Evolutionary conservation across 2,329 filamentous ascomycete species (phyloP).

Genomic region (Aspergillus calidoustus): DNA sequence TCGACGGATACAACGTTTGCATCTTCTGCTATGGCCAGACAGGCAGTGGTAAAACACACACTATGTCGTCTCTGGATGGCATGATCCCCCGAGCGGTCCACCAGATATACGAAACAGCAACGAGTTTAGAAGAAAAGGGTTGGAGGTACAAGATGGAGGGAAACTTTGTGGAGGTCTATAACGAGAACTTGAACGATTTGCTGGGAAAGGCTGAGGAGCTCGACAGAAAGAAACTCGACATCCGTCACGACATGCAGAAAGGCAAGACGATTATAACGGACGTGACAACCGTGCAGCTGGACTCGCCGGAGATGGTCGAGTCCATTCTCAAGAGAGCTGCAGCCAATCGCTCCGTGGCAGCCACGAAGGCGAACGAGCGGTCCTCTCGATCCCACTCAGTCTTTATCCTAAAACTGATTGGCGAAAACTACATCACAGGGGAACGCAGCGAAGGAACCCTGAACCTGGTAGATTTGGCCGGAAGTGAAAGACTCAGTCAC

Average conservation of each 20-base stretch:
- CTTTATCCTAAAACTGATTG: conserved; percentile 78
- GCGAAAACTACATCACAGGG: conserved; percentile 72
- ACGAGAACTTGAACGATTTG: conserved; percentile 92
- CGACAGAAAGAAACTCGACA: conserved; percentile 83
- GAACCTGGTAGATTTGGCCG: conserved; percentile 93
- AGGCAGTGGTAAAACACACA: conserved; percentile 93
- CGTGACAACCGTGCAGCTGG: conserved; percentile 74
- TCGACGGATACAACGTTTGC: conserved; percentile 98
- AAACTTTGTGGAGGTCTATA: conserved; percentile 96
- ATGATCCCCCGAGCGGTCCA: conserved; percentile 94
- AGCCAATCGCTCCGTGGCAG: conserved; percentile 87
- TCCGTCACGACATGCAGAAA: conserved; percentile 80
- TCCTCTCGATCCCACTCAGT: conserved; percentile 95
- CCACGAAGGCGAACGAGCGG: conserved; percentile 95
- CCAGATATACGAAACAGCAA: conserved; percentile 91
- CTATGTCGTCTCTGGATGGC: conserved; percentile 88
- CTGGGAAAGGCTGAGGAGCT: conserved; percentile 73
- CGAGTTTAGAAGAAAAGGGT: conserved; percentile 81
- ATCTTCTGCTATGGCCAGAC: conserved; percentile 99
- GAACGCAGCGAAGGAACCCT: conserved; percentile 90
- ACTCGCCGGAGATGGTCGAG: conserved; percentile 80
- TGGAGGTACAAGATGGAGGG: conserved; percentile 96
- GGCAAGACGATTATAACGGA: conserved; percentile 84
- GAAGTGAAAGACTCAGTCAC: conserved; percentile 87
- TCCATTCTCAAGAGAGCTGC: conserved; percentile 78